phyloP scores from a whole-genome alignment of 352 stramenopile genomes.

The Sclerospora graminicola region DNA sequence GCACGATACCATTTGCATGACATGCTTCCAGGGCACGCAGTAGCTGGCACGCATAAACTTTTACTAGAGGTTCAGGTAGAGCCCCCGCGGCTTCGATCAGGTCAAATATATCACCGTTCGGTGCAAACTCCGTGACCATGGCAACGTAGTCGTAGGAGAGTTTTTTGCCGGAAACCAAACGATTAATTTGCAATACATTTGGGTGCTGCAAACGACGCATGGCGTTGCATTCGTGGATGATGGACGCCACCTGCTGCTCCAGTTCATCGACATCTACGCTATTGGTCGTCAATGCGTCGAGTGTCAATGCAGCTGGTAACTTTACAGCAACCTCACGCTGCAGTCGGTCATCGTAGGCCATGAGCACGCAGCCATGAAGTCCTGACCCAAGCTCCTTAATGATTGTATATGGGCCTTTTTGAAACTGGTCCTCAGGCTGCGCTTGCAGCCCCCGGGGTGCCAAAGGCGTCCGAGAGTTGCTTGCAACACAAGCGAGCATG shows the following conservation, averaged over 20 bases:
- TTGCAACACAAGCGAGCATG: slow-evolving; percentile 21
- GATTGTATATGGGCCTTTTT: slow-evolving; percentile 35
- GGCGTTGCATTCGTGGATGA: slow-evolving; percentile 51
- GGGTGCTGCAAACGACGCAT: slow-evolving; percentile 41
- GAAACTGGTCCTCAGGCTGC: slow-evolving; percentile 1
- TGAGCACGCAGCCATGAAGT: slow-evolving; percentile 51
- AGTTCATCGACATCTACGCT: slow-evolving; percentile 26
- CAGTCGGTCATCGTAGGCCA: slow-evolving; percentile 38
- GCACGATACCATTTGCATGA: slow-evolving; percentile 58
- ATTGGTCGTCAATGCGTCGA: slow-evolving; percentile 6
- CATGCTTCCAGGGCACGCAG: slow-evolving; percentile 58
- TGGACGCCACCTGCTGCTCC: slow-evolving; percentile 53
- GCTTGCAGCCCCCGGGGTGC: not conserved
- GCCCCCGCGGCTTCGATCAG: slow-evolving; percentile 57
- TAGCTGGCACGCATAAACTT: slow-evolving; percentile 74
- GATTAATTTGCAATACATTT: slow-evolving; percentile 43
- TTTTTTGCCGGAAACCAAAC: slow-evolving; percentile 32
- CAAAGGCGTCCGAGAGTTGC: slow-evolving; percentile 1
- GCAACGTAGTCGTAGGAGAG: slow-evolving; percentile 39
- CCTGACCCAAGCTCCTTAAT: slow-evolving; percentile 49
- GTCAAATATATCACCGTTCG: slow-evolving; percentile 79
- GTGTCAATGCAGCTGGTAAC: slow-evolving; percentile 37
- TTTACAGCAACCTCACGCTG: slow-evolving; percentile 61
- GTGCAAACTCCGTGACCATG: slow-evolving; percentile 69
- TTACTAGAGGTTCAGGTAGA: slow-evolving; percentile 42